Evolutionary conservation across 805 yeast species (phyloP).

Genomic region (Barnettozyma siamensis): DNA sequence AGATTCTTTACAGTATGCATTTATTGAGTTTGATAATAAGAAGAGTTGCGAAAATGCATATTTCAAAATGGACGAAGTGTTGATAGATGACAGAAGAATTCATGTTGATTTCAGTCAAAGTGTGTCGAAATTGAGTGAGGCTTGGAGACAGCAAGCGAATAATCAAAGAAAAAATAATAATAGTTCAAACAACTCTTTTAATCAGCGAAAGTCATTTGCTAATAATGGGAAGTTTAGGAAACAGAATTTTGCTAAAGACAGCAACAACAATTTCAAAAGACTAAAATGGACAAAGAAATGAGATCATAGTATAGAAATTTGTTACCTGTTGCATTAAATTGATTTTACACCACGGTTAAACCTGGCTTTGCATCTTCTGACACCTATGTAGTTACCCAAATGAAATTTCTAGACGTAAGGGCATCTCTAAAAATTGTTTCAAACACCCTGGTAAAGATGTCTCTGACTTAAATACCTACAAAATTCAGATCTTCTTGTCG

Average conservation of each 20-base stretch:
- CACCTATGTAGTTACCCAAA: too few species aligned
- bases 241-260: neutral
- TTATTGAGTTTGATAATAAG: conserved; percentile 47
- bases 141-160: conserved; percentile 21
- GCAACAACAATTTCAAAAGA: neutral
- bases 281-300: neutral
- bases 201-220: neutral
- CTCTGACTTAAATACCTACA: too few species aligned
- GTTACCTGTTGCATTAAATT: too few species aligned
- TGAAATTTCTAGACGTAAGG: too few species aligned
- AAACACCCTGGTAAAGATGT: too few species aligned
- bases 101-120: conserved; percentile 68
- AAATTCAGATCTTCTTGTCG: too few species aligned
- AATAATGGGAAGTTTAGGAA: neutral
- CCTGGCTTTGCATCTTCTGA: too few species aligned
- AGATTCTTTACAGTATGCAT: conserved; percentile 54
- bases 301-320: too few species aligned
- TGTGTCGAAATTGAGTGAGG: conserved; percentile 26
- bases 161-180: conserved; percentile 2
- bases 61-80: conserved; percentile 51
- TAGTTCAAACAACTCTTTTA: neutral
- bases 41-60: conserved; percentile 58
- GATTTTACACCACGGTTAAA: too few species aligned
- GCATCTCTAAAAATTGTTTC: too few species aligned
- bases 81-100: conserved; percentile 59